Conservation (phyloP, 164 flowering plant species). For the Buxus sempervirens region DNA sequence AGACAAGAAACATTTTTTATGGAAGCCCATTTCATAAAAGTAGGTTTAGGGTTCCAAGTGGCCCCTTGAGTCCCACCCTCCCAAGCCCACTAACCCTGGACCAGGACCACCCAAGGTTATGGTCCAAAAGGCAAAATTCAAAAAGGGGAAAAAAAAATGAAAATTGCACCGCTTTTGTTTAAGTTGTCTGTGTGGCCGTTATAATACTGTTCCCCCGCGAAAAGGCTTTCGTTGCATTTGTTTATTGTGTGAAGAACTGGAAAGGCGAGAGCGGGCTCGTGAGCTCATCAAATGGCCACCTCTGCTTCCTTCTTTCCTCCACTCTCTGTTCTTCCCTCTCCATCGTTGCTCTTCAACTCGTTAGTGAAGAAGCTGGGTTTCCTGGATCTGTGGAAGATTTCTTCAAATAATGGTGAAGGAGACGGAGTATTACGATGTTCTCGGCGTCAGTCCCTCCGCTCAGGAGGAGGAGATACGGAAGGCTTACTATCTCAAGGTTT, state of each 20-base stretch:
- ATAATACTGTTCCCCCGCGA: conserved; percentile 37
- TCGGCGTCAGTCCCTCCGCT: conserved; percentile 67
- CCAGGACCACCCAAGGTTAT: too few species aligned
- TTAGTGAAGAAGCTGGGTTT: neutral
- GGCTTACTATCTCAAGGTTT: conserved; percentile 87
- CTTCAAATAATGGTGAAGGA: conserved; percentile 64
- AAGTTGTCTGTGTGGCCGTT: conserved; percentile 22
- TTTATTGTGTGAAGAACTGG: conserved; percentile 34
- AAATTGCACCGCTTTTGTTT: too few species aligned
- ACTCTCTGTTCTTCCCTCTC: conserved; percentile 4
- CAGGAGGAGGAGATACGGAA: conserved; percentile 84
- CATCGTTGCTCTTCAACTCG: neutral
- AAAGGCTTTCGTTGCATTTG: conserved; percentile 20
- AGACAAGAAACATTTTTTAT: too few species aligned
- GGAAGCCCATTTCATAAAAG: too few species aligned
- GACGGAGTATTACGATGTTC: conserved; percentile 79
- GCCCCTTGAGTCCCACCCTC: too few species aligned
- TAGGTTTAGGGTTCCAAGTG: too few species aligned
- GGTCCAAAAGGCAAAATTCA: too few species aligned
- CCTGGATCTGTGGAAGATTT: neutral
- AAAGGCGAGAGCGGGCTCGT: conserved; percentile 32
- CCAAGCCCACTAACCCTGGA: too few species aligned
- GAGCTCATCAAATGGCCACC: conserved; percentile 13
- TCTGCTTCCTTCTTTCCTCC: conserved; percentile 7
- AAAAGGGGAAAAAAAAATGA: too few species aligned